These are phyloP conservation scores for Pisolithus orientalis DNA, from an alignment of 768 basidiomycete species.

Conservation along the genomic window DNA sequence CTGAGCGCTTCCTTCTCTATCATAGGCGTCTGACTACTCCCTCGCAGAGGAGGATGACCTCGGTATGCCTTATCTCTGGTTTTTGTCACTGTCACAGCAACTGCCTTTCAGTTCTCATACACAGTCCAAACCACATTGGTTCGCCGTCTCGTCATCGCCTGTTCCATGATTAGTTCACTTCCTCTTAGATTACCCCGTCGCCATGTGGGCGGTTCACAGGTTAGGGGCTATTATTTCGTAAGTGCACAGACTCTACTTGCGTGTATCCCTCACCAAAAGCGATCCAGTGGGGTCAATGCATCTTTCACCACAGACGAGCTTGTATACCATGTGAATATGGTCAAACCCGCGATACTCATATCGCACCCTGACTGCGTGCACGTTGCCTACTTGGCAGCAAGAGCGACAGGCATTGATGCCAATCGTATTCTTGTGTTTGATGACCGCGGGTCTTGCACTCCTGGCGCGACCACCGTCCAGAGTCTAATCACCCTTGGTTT, in stretches of 20 bases:
- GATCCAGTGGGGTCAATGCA: conserved; percentile 28
- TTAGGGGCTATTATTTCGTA: conserved; percentile 56
- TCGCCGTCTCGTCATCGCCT: conserved; percentile 5
- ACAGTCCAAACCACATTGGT: conserved; percentile 63
- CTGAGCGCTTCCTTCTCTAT: background rate
- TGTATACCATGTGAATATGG: conserved; percentile 25
- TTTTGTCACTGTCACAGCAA: background rate
- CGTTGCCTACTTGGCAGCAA: conserved; percentile 25
- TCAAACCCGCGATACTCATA: conserved; percentile 24
- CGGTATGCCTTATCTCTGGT: conserved; percentile 30
- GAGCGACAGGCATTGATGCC: conserved; percentile 22
- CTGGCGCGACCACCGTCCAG: conserved; percentile 31
- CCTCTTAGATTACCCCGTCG: conserved; percentile 45
- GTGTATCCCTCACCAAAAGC: background rate
- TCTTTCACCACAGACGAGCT: conserved; percentile 28
- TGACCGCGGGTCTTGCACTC: background rate
- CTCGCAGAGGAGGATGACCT: conserved; percentile 43
- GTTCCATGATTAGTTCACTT: conserved; percentile 1
- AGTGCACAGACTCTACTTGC: conserved; percentile 11
- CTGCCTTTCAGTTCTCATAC: conserved; percentile 45
- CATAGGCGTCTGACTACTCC: background rate
- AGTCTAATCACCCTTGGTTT: conserved; percentile 42
- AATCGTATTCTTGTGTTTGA: conserved; percentile 25
- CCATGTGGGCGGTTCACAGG: conserved; percentile 55
- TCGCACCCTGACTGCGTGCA: conserved; percentile 23